A percentile compares a stretch with the other conserved stretches of the same genome.
Evolutionary conservation across 2,329 filamentous ascomycete species (phyloP).

Genomic region (Microdochium bolleyi): DNA sequence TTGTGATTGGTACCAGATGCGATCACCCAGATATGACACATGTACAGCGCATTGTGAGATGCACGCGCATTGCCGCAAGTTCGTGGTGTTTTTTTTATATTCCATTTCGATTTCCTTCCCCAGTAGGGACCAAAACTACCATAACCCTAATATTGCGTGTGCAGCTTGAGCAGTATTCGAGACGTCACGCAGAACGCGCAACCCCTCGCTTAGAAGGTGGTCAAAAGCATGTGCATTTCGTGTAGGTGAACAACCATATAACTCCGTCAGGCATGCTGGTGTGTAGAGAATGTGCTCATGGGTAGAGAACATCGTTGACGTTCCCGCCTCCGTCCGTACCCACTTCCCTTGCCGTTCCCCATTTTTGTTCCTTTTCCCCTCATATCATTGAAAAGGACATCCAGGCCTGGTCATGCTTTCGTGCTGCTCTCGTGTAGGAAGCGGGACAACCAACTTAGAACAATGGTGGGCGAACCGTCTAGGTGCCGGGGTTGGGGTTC

Average conservation of each 20-base stretch:
- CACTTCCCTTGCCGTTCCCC: neutral
- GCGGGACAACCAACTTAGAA: neutral
- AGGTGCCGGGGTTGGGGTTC: constrained; percentile 32
- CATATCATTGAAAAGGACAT: neutral
- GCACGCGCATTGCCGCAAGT: neutral
- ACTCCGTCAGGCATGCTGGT: neutral
- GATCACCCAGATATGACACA: too few relatives aligned
- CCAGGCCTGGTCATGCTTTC: constrained; percentile 1
- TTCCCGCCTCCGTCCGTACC: neutral
- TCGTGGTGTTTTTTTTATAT: neutral
- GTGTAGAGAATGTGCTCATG: neutral
- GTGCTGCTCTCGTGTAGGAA: neutral
- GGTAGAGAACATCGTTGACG: neutral
- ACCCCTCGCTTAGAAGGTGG: neutral
- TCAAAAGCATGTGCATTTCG: neutral
- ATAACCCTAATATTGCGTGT: neutral
- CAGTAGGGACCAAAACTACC: neutral
- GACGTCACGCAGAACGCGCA: neutral
- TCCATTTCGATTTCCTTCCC: neutral
- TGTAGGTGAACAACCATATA: constrained; percentile 1
- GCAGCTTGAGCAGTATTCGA: neutral
- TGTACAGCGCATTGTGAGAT: too few relatives aligned
- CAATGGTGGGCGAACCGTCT: constrained; percentile 12
- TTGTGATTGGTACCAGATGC: too few relatives aligned
- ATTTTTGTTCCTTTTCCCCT: neutral